Evolutionary conservation across 257 asterid species (phyloP).

Genomic region (Nicotiana otophora): DNA sequence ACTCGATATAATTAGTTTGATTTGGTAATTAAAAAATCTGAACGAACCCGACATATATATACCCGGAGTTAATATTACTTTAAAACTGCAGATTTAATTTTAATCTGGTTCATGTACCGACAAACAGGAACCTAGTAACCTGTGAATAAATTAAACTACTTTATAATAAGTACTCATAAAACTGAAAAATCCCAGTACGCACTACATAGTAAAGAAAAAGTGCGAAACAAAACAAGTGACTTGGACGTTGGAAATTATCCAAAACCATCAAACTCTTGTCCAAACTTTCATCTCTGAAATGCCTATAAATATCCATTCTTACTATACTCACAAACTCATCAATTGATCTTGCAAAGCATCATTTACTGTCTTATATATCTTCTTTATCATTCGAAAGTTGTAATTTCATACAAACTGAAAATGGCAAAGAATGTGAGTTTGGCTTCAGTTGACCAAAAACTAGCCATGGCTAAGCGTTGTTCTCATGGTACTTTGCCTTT

Average conservation of each 20-base stretch:
- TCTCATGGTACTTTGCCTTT: constrained; percentile 47
- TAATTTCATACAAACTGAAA: neutral
- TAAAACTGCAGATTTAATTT: no score
- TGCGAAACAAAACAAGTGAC: neutral
- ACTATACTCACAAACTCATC: neutral
- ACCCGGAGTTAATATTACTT: no score
- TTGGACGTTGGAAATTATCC: constrained; percentile 19
- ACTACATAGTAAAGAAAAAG: no score
- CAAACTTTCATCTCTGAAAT: neutral
- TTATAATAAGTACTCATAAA: no score
- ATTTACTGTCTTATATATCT: no score
- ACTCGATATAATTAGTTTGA: no score
- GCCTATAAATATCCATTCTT: constrained; percentile 11
- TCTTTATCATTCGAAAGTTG: neutral
- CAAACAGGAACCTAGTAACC: no score
- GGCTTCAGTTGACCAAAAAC: constrained; percentile 58
- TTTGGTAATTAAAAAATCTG: no score
- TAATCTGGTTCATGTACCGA: no score
- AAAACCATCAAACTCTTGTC: constrained; percentile 33
- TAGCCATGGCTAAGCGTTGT: constrained; percentile 72
- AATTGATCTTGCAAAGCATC: neutral
- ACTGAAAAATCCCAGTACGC: no score
- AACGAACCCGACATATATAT: no score
- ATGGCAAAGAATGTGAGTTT: constrained; percentile 34
- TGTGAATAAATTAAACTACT: no score